Evolutionary conservation across 352 stramenopile genomes (phyloP).

Genomic region (Phytophthora quininea): DNA sequence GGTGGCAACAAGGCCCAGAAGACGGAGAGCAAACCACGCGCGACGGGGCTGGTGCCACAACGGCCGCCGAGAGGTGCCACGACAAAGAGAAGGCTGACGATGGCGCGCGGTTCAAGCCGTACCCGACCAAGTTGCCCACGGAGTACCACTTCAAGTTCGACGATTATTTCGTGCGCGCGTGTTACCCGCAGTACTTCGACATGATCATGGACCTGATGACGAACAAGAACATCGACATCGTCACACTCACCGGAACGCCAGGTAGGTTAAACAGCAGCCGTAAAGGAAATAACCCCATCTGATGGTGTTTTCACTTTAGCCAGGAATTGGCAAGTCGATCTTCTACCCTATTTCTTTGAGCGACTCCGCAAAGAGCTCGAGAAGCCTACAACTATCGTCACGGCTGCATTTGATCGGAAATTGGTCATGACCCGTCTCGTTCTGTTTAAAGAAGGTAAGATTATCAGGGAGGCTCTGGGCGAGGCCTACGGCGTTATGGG

Average conservation of each 20-base stretch:
- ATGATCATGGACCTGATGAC: not conserved
- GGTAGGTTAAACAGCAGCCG: not conserved
- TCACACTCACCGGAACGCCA: not conserved
- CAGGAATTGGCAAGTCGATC: conserved; percentile 12
- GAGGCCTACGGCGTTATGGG: not conserved
- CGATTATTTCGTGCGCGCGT: not conserved
- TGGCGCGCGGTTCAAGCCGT: no score
- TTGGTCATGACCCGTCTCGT: not conserved
- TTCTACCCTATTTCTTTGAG: conserved; percentile 20
- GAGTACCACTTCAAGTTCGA: not conserved
- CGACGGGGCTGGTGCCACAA: no score
- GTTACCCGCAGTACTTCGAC: not conserved
- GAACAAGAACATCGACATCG: not conserved
- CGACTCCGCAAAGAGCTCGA: not conserved
- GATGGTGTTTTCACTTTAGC: not conserved
- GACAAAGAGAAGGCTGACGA: no score
- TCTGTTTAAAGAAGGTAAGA: conserved; percentile 1
- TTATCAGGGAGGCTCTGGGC: not conserved
- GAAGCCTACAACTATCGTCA: not conserved
- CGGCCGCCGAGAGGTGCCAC: no score
- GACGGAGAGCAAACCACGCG: no score
- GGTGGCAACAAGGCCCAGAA: no score
- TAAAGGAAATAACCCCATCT: not conserved
- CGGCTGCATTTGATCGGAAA: not conserved
- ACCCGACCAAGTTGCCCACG: not conserved